phyloP scores from a whole-genome alignment of 192 early-diverging fungal genomes.

The Coemansia sp. region DNA sequence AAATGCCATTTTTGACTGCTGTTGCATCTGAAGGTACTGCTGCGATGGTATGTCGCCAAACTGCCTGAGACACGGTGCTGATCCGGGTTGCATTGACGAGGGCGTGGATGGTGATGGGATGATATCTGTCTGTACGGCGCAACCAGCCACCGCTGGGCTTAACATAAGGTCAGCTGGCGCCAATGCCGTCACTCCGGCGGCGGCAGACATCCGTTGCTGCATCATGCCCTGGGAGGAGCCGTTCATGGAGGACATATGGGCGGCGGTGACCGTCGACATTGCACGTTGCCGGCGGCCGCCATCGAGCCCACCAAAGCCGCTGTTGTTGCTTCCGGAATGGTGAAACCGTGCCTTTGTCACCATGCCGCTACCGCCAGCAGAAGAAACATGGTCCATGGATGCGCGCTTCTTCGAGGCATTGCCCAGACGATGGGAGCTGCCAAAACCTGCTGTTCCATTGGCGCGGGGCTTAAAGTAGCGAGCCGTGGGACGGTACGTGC shows the following conservation, averaged over 20 bases:
- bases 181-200: constrained; percentile 10
- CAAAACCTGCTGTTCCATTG: not conserved
- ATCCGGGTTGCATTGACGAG: not conserved
- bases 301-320: constrained; percentile 4
- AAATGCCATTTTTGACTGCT: constrained; percentile 8
- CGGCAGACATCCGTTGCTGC: constrained; percentile 7
- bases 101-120: constrained; percentile 4
- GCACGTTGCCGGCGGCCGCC: constrained; percentile 11
- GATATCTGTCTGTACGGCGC: not conserved
- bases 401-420: constrained; percentile 24
- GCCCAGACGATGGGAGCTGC: constrained; percentile 9
- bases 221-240: not conserved
- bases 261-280: too few species aligned
- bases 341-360: not conserved
- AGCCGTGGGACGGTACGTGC: constrained; percentile 42
- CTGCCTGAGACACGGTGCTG: not conserved
- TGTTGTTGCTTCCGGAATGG: constrained; percentile 2
- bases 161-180: constrained; percentile 41
- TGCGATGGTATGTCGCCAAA: not conserved
- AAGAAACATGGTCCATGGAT: constrained; percentile 8
- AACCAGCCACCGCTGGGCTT: constrained; percentile 7
- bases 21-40: constrained; percentile 13
- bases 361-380: constrained; percentile 1
- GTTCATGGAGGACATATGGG: not conserved
- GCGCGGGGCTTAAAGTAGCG: constrained; percentile 37